phyloP scores from a whole-genome alignment of 805 yeast species.

The Nematodospora valgi region DNA sequence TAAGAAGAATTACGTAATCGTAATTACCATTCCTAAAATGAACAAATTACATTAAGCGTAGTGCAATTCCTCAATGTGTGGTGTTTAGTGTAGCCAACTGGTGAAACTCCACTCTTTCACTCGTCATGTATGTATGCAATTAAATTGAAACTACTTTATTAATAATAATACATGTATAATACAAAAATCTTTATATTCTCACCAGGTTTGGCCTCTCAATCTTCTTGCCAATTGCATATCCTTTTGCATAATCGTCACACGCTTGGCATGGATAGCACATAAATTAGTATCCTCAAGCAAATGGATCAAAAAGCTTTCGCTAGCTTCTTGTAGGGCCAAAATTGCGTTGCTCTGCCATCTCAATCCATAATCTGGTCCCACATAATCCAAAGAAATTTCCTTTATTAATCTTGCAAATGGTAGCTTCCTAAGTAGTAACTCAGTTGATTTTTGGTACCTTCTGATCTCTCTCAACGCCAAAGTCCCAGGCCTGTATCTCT shows the following conservation, averaged over 20 bases:
- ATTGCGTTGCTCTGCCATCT: slow-evolving; percentile 81
- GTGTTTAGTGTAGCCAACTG: too few species aligned
- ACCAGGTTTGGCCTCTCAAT: slow-evolving; percentile 52
- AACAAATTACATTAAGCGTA: too few species aligned
- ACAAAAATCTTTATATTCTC: too few species aligned
- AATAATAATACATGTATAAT: too few species aligned
- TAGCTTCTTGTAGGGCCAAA: slow-evolving; percentile 75
- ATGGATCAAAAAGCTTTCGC: slow-evolving; percentile 73
- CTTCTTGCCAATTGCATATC: slow-evolving; percentile 79
- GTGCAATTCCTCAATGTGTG: too few species aligned
- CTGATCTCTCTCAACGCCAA: slow-evolving; percentile 66
- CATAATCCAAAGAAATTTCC: slow-evolving; percentile 63
- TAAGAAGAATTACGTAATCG: too few species aligned
- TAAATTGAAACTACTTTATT: too few species aligned
- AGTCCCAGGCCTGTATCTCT: slow-evolving; percentile 60
- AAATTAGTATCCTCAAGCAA: slow-evolving; percentile 74
- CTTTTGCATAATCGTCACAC: slow-evolving; percentile 84
- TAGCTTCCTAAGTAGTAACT: slow-evolving; percentile 58
- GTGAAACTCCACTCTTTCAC: too few species aligned
- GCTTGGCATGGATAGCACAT: slow-evolving; percentile 24
- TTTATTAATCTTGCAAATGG: slow-evolving; percentile 78
- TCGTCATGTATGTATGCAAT: too few species aligned
- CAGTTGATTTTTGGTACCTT: slow-evolving; percentile 25
- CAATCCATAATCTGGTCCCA: slow-evolving; percentile 52
- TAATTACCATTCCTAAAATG: too few species aligned